Evolutionary conservation across 2,329 filamentous ascomycete species (phyloP), one percentile per base, ranked within the genome.

Genomic region (Aureobasidium mangrovei): DNA sequence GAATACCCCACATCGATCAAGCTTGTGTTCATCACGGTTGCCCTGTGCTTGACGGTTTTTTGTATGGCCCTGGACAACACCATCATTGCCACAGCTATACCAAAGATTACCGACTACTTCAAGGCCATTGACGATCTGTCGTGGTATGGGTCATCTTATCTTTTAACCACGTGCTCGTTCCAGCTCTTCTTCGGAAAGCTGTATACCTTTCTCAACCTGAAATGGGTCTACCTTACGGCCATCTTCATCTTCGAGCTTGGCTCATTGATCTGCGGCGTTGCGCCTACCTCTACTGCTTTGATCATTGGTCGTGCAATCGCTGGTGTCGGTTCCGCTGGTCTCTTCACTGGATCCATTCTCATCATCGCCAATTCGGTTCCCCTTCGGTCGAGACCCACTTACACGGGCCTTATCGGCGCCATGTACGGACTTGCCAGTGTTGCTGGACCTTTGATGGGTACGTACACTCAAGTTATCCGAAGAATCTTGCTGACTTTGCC

Each of bases 271-370:
- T 79, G 77, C 58, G 77, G 72, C 57, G 67, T 72, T 31, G 76
- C 77, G 7, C 75, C 75, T 9, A 77, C 70, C 58, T 77, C 74
- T 4, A 70, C 63, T 3, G 71, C 76, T 9, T 63, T 80, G 26
- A 78, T 80, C 60, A 65, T 78, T 44, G 77, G 77, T 10, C 71
- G 77, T 55, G 75, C 74, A 0, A 64, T 80, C 46, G 71, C 76
- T 32, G 77, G 77, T 54, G 61, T 78, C 0, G 77, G 76, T 4
- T 69, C 70, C 18, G 76, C 75, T 39, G 77, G 77, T 26, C 71
- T 79, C 57, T 77, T 74, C 62, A 67, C 65, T 27, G 77, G 76
- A 46, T 75, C 74, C 29, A 73, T 75, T 46, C 63, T 74, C 40
- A 78, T 77, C 58, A 66, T 78, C 26, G 68, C 70, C 18, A 70